A percentile compares a stretch with the other conserved stretches of the same genome.
These are phyloP conservation scores for Fusarium austroafricanum DNA, from an alignment of 2,329 filamentous ascomycete species.

Conservation along the genomic window DNA sequence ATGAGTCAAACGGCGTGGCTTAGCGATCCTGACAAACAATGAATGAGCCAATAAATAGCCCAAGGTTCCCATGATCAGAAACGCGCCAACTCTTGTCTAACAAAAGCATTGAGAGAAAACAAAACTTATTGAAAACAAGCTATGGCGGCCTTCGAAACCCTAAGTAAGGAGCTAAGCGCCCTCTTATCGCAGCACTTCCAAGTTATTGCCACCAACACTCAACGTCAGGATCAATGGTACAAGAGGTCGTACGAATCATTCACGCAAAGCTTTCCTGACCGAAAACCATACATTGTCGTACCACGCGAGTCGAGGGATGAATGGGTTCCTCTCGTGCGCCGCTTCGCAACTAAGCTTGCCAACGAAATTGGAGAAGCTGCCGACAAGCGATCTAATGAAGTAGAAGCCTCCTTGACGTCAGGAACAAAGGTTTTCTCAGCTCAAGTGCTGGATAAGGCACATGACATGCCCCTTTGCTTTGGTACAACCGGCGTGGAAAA, in stretches of 20 bases:
- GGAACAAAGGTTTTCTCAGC: background rate
- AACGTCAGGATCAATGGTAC: slow-evolving; percentile 25
- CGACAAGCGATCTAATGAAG: background rate
- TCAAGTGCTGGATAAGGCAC: background rate
- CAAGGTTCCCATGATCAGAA: no score
- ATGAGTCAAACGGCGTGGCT: slow-evolving; percentile 17
- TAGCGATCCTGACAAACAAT: background rate
- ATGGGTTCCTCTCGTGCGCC: background rate
- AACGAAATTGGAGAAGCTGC: fast-evolving
- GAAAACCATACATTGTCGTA: background rate
- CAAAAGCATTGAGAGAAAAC: background rate
- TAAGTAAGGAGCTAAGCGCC: background rate
- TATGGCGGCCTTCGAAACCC: fast-evolving
- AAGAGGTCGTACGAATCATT: slow-evolving; percentile 14
- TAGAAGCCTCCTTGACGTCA: fast-evolving
- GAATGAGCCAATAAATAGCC: background rate
- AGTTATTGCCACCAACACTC: background rate
- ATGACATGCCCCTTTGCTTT: background rate
- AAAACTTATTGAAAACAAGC: fast-evolving
- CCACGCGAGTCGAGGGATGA: background rate
- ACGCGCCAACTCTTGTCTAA: no score
- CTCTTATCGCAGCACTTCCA: slow-evolving; percentile 6
- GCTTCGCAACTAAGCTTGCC: background rate
- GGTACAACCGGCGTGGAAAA: background rate
- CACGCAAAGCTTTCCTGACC: fast-evolving